A percentile compares a stretch with the other conserved stretches of the same genome.
Conservation (phyloP, 768 basidiomycete species). For the Boletus vermiculosoides region DNA sequence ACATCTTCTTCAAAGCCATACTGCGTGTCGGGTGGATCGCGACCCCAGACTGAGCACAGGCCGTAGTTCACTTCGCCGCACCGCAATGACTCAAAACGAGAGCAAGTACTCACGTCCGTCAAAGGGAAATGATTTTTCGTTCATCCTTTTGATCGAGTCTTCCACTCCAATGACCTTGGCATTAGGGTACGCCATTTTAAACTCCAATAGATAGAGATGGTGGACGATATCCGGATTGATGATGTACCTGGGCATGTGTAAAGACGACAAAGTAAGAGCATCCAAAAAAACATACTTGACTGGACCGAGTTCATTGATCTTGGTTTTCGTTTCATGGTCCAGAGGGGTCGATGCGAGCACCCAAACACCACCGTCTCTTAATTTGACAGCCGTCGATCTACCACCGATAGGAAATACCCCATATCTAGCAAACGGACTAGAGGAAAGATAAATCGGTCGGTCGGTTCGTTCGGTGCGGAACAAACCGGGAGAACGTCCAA, state of each 20-base stretch:
- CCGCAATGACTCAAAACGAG: neutral
- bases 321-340: constrained; percentile 59
- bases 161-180: constrained; percentile 72
- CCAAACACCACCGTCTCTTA: constrained; percentile 71
- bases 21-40: constrained; percentile 56
- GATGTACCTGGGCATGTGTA: constrained; percentile 46
- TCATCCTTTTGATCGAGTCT: constrained; percentile 50
- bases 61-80: neutral
- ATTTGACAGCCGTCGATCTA: constrained; percentile 75
- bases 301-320: constrained; percentile 60
- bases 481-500: constrained; percentile 66
- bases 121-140: constrained; percentile 51
- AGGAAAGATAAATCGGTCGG: constrained; percentile 7
- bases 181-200: constrained; percentile 64
- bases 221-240: constrained; percentile 58
- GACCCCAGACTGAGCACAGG: constrained; percentile 49
- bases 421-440: constrained; percentile 65
- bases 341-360: constrained; percentile 80
- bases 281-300: constrained; percentile 49
- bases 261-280: neutral
- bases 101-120: constrained; percentile 55
- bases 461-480: neutral
- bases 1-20: constrained; percentile 82
- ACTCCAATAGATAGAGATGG: constrained; percentile 59
- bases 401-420: constrained; percentile 76